Base-by-base conservation (phyloP, 306 rosid species). In the Castanea crenata region DNA sequence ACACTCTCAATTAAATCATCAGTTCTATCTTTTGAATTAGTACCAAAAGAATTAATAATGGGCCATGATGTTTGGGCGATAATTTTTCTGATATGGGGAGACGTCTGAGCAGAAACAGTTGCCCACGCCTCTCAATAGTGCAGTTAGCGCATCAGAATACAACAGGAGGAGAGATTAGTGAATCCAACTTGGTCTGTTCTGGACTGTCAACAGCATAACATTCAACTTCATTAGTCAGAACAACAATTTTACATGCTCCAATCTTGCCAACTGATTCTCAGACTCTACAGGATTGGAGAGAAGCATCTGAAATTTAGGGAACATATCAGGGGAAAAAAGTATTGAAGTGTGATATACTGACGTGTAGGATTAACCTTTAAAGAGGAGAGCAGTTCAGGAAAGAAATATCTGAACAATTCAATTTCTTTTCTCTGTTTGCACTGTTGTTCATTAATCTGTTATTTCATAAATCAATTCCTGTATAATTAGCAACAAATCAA, bases 121-220 rank as follows among this genome's bases (percentile, higher is more conserved):
- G 97, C 74, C 96, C 89, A 79, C 90, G 89, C 72, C 94, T 87
- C 38, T 95, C 87, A 29, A 93, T 86, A 3, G 92, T 88, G 74
- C 98, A 88, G 44, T 93, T 81, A 29, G 89, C 97, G 51, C 90
- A 91, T 98, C 98, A 95, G 0, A 96, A 93, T 69, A 95, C 99
- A 52, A 91, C 91, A 15, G 98, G 97, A 46, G 97, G 97, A 31
- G 99, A 95, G 41, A 95, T 81, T 69, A 90, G 68, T 13, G 85
- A 83, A 54, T 79, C 79, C 49, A 72, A 31, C 64, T 77, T 85
- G 56, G 69, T n/a, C 54, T 87, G 77, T 46, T 82, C 83, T 16
- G 87, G 93, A 85, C 90, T 83, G n/a, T 83, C 87, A 69, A 27
- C 38, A 32, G 34, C 82, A 49, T 71, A 69, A 27, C 56, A 76